Evolutionary conservation across 106 monocot genomes (phyloP), one percentile per base, ranked within the genome.

Genomic region (Alisma plantagoaquatica): DNA sequence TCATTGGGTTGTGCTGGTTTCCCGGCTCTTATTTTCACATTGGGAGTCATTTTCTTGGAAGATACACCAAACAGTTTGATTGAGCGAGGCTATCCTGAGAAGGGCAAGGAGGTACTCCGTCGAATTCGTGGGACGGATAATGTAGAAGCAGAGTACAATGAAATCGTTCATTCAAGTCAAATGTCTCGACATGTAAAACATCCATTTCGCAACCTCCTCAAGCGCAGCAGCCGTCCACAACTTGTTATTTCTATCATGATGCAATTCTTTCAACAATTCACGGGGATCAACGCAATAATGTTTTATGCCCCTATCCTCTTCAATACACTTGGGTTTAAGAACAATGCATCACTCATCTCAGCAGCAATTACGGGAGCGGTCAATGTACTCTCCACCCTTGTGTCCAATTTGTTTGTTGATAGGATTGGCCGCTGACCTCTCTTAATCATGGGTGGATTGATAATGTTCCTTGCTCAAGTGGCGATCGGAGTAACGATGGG

Each of bases 1-100:
- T 67, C 81, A 10, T 59, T 81, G 1, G 81, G 81, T 22, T 60
- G 75, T 0, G 76, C 81, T 1, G 81, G 66, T 43, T 60, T 72
- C 1, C 81, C 81, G 1, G 81, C 81, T 0, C 0, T 22, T 16
- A 52, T 81, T 19, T 56, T 81, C 25, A 30, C n/a, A 20, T 0
- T 62, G 20, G 62, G 62, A 21, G 31, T 49, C 33, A 22, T 62
- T 2, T 9, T 62, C 12, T 27, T 62, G 27, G 35, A 21, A 8
- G 62, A 62, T 16, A 50, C 62, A 6, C 62, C 62, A 17, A 62
- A 27, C 47, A 62, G 62, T 49, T 49, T 62, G 23, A 46, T 62
- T 32, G 62, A 62, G 49, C 19, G 62, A n/a, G n/a, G n/a, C n/a
- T n/a, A n/a, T n/a, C n/a, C n/a, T n/a, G n/a, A n/a, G n/a, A n/a